Evolutionary conservation across 2,329 filamentous ascomycete genomes (phyloP).

Genomic region (Epichloe elymi): DNA sequence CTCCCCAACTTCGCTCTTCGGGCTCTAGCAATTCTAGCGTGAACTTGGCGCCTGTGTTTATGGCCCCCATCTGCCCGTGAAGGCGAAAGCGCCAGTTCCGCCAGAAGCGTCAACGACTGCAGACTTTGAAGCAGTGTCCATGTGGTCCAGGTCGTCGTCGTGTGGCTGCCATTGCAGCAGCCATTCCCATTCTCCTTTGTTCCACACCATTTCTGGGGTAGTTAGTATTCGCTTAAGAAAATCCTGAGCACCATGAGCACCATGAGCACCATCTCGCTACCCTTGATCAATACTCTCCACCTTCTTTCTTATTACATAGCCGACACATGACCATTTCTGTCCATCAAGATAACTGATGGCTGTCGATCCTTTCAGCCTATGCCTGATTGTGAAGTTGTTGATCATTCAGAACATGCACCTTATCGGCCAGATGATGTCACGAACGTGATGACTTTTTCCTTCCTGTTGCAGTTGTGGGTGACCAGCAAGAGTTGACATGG

Average conservation of each 20-base stretch:
- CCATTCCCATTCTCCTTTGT: not conserved
- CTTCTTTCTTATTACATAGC: not conserved
- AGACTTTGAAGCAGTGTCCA: not conserved
- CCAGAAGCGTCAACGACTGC: not conserved
- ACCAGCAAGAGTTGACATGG: too few species aligned
- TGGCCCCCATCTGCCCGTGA: not conserved
- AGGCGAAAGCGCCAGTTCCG: not conserved
- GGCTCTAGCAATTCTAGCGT: not conserved
- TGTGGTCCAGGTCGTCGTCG: not conserved
- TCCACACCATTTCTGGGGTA: not conserved
- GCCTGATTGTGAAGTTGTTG: too few species aligned
- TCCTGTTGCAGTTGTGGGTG: not conserved
- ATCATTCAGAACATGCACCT: too few species aligned
- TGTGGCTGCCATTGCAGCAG: not conserved
- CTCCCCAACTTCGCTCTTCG: not conserved
- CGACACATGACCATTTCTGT: not conserved
- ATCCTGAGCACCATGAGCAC: not conserved
- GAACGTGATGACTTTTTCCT: too few species aligned
- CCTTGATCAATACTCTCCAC: not conserved
- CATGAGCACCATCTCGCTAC: not conserved
- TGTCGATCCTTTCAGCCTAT: too few species aligned
- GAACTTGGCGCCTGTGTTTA: not conserved
- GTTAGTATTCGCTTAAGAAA: slow-evolving; percentile 1
- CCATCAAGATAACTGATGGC: too few species aligned
- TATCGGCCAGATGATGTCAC: too few species aligned